These are phyloP conservation scores for Pluteus cervinus DNA, from an alignment of 768 basidiomycete species.

Conservation along the genomic window DNA sequence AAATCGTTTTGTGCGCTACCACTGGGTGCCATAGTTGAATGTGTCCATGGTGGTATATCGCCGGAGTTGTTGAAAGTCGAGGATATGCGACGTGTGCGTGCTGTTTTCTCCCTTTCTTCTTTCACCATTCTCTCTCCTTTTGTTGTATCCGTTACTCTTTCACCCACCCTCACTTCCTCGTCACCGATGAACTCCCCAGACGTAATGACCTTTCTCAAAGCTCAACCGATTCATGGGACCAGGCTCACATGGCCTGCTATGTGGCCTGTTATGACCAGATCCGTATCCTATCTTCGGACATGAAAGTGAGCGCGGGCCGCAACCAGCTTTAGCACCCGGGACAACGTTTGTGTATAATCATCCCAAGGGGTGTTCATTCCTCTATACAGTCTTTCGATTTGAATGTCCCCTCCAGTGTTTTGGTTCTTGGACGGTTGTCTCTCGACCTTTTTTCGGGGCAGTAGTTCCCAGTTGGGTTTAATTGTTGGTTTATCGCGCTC, in stretches of 20 bases:
- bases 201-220: constrained; percentile 67
- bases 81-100: constrained; percentile 56
- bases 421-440: neutral
- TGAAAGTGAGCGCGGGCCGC: constrained; percentile 53
- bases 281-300: constrained; percentile 86
- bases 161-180: constrained; percentile 1
- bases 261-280: constrained; percentile 96
- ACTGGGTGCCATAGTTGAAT: constrained; percentile 89
- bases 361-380: constrained; percentile 87
- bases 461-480: too few species aligned
- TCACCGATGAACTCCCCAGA: constrained; percentile 77
- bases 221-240: constrained; percentile 93
- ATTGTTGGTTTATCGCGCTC: too few species aligned
- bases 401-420: neutral
- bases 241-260: constrained; percentile 84
- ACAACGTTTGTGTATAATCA: constrained; percentile 73
- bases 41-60: constrained; percentile 94
- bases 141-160: constrained; percentile 3
- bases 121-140: constrained; percentile 1
- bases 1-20: constrained; percentile 88
- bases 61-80: constrained; percentile 77
- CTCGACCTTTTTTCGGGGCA: too few species aligned
- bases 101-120: constrained; percentile 2
- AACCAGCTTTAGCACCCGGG: constrained; percentile 48
- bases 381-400: constrained; percentile 55